Conservation (phyloP, 108 stramenopile species). For the Heterococcus sp. region DNA sequence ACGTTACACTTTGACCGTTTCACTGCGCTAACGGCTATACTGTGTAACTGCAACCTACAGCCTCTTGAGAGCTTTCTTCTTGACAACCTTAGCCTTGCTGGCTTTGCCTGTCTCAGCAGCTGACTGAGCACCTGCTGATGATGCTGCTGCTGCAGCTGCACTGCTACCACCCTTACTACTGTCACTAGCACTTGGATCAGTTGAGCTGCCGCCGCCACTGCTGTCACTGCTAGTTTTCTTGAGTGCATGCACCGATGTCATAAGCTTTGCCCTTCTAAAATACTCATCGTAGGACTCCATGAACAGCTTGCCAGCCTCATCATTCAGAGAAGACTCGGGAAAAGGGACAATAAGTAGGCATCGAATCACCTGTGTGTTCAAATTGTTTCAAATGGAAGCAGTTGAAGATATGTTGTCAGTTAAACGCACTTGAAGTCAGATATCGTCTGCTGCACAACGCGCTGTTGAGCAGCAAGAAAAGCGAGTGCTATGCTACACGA, state of each 20-base stretch:
- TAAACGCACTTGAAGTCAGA: too few relatives aligned
- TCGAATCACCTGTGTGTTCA: conserved; percentile 84
- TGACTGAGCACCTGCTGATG: neutral
- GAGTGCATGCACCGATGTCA: conserved; percentile 84
- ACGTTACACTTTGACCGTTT: too few relatives aligned
- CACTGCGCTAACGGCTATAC: too few relatives aligned
- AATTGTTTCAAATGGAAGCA: too few relatives aligned
- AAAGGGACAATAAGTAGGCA: conserved; percentile 97
- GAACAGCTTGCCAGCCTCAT: conserved; percentile 96
- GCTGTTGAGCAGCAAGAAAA: too few relatives aligned
- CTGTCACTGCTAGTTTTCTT: conserved; percentile 1
- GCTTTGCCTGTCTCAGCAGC: neutral
- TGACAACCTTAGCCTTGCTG: conserved; percentile 27
- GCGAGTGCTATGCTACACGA: too few relatives aligned
- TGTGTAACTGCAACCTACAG: too few relatives aligned
- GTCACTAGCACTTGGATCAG: too few relatives aligned
- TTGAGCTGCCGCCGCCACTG: neutral
- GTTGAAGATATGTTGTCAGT: too few relatives aligned
- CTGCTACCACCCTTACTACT: too few relatives aligned
- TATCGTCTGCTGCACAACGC: too few relatives aligned
- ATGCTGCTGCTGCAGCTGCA: conserved; percentile 1
- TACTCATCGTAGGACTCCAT: conserved; percentile 98
- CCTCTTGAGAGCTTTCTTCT: conserved; percentile 34
- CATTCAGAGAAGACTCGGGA: conserved; percentile 94
- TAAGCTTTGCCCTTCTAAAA: conserved; percentile 77